Base-by-base conservation (phyloP, 2,329 filamentous ascomycete species). In the Penicillium sp. region DNA sequence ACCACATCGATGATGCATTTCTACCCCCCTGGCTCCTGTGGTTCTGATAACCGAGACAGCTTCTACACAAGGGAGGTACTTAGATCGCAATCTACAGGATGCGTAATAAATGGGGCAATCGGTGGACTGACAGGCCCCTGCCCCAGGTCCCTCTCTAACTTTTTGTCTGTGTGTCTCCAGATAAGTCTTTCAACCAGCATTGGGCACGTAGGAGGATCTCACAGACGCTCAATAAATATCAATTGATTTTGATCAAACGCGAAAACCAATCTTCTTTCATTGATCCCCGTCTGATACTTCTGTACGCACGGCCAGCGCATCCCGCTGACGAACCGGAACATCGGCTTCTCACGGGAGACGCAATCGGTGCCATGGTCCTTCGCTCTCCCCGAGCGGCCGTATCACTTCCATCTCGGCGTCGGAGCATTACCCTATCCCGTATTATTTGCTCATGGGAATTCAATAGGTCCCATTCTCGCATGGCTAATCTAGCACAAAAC, bases 21-120 rank as follows among this genome's bases (percentile, higher is more conserved):
- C 11, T 28, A 22, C 37, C 30, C 52, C 48, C 57, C 52, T 62
- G 54, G 45, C 54, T 59, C 62, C 57, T 59, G 60, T 62, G 62
- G 59, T 38, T 42, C 14, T 19, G 10, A 10, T 26, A 49, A 37
- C 33, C 42, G 48, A 22, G 37, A 28, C 42, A 19, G 42, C 25
- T 45, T 19, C 42, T 16, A n/a, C 14, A 37, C 16, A 16, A 25
- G 11, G 40, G 19, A 43, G 5, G 3, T 6, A 43, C 6, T 61
- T 35, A 11, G 28, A 6, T 30, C 7, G 30, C 33, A 37, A 14
- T 6, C 35, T 16, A 37, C 3, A 14, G 35, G 19, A 22, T 22
- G 19, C 19, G 19, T 22, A 22, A 22, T 22, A 22, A 22, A 22
- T 22, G 19, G 19, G 19, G 19, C 1, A 22, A 22, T 22, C 19